phyloP scores from a whole-genome alignment of 257 asterid genomes.

The Lithospermum erythrorhizon region DNA sequence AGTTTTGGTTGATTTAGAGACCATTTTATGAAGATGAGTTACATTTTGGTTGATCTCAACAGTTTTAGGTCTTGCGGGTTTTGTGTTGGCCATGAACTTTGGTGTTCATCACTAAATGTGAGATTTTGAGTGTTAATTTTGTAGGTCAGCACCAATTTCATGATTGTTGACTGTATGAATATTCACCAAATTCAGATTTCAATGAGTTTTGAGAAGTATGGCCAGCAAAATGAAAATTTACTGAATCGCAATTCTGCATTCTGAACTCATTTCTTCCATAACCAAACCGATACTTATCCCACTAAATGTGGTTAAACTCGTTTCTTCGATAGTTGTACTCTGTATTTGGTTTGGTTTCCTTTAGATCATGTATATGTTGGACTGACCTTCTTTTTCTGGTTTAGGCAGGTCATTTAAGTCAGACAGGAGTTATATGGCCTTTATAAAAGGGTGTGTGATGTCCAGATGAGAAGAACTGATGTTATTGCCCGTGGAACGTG shows the following conservation, averaged over 20 bases:
- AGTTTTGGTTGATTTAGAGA: neutral
- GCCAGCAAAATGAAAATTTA: neutral
- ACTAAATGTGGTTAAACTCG: too few species aligned
- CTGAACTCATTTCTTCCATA: neutral
- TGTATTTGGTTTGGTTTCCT: neutral
- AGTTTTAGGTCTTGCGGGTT: neutral
- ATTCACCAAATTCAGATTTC: neutral
- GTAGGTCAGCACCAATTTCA: too few species aligned
- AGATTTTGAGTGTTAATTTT: neutral
- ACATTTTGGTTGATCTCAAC: neutral
- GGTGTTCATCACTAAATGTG: neutral
- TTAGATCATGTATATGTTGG: neutral
- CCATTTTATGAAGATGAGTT: neutral
- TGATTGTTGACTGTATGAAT: neutral
- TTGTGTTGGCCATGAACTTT: neutral
- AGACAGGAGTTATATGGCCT: neutral
- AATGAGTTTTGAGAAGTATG: neutral
- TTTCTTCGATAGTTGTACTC: neutral
- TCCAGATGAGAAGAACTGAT: slow-evolving; percentile 86
- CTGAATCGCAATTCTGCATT: neutral
- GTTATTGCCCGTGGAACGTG: slow-evolving; percentile 98
- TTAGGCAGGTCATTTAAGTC: slow-evolving; percentile 12
- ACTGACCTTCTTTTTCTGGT: slow-evolving; percentile 8
- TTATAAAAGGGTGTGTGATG: slow-evolving; percentile 22
- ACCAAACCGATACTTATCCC: too few species aligned